Evolutionary conservation across 306 rosid species (phyloP).

Genomic region (Ammopiptanthus mongolicus): DNA sequence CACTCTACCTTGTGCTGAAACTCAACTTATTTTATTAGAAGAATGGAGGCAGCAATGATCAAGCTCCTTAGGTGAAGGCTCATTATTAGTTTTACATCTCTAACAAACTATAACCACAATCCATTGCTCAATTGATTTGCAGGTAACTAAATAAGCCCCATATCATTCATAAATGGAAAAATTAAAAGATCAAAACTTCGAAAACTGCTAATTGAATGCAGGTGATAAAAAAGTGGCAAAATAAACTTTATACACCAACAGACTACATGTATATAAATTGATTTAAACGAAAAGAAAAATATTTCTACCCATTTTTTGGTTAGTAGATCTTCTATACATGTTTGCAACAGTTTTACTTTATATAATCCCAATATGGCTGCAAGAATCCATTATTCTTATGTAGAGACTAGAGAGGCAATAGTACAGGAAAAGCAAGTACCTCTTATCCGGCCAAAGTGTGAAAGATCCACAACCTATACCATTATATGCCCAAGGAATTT

Average conservation of each 20-base stretch:
- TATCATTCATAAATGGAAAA: no score
- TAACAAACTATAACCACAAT: neutral
- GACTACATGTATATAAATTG: neutral
- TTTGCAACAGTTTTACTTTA: conserved; percentile 3
- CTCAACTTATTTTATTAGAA: neutral
- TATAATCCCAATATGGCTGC: neutral
- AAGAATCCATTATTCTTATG: neutral
- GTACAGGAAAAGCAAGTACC: conserved; percentile 46
- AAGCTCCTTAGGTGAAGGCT: neutral
- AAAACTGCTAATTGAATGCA: no score
- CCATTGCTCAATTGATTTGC: neutral
- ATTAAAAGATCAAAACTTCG: no score
- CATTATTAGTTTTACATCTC: neutral
- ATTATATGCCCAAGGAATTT: conserved; percentile 17
- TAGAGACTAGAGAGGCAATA: neutral
- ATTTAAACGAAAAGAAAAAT: neutral
- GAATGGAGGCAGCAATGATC: neutral
- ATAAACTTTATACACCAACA: neutral
- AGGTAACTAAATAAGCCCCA: neutral
- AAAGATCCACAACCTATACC: conserved; percentile 83
- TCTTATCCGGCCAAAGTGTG: conserved; percentile 92
- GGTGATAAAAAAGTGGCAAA: no score
- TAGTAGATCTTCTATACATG: neutral
- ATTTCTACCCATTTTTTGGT: neutral
- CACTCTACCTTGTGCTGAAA: neutral